Evolutionary conservation across 768 basidiomycete genomes (phyloP), one percentile per base, ranked within the genome.

Genomic region (Lactarius evosmus): DNA sequence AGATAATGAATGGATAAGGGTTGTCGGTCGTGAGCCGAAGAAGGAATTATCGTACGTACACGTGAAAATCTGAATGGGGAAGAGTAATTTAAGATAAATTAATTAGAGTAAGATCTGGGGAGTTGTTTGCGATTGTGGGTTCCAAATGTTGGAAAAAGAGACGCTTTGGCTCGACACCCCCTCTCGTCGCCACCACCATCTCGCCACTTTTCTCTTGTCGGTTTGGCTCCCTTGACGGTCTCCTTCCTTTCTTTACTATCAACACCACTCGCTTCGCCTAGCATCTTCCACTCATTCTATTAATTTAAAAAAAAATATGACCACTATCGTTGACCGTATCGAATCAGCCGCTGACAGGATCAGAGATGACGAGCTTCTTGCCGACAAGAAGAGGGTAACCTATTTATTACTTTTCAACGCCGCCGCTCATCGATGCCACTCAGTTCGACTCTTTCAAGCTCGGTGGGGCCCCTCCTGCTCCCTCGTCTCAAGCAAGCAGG

Each of bases 401-500:
- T 33, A 11, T 61, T 60, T 56, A 66, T 29, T 70, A 66, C 12
- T 34, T 22, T 44, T 30, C 17, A 12, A 44, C 56, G 6, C 51
- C 50, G 53, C 36, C 40, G 41, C 36, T 53, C 32, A 58, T 32
- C 22, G 46, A 55, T 25, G 27, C 32, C 16, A 11, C 44, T 14
- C 40, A 91, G 89, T 85, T 92, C 71, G 84, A 88, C 66, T 83
- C 83, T 36, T 91, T 91, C 81, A 86, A 81, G 72, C 78, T 91
- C 68, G 88, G 90, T 66, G 74, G 73, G 54, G 66, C 67, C 11
- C 65, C 65, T n/a, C 70, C 56, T 59, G 70, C n/a, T 77, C 78
- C 69, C 74, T 74, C 73, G 72, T 77, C 71, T 72, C 79, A 41
- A 75, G 77, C 52, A 6, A 14, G 22, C 67, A 70, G 74, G 67